Conservation (phyloP, 1,139 yeast genomes). For the Trichomonascaceae sp. region DNA sequence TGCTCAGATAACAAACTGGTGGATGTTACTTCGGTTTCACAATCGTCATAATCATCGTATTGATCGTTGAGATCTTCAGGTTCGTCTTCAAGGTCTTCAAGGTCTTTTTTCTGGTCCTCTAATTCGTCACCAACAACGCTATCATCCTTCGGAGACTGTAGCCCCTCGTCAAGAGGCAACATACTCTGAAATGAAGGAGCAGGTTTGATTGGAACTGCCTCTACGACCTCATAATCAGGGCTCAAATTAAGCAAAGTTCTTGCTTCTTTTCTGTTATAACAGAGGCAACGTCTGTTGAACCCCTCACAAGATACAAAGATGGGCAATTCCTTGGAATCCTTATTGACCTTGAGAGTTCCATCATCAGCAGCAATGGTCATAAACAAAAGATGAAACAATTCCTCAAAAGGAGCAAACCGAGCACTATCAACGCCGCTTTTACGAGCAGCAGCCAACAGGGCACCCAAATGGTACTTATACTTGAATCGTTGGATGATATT, state of each 20-base stretch:
- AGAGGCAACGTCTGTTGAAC: neutral
- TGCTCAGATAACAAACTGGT: neutral
- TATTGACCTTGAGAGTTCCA: neutral
- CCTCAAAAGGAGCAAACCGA: neutral
- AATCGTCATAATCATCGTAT: neutral
- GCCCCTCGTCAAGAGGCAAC: neutral
- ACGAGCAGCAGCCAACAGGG: neutral
- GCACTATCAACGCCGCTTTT: neutral
- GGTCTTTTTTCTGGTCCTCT: neutral
- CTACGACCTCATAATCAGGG: neutral
- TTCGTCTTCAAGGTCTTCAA: neutral
- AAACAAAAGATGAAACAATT: neutral
- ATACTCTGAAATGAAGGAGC: neutral
- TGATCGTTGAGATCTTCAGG: neutral
- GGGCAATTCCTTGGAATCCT: neutral
- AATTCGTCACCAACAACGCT: neutral
- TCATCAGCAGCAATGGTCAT: neutral
- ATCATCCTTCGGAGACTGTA: neutral
- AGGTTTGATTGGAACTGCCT: neutral
- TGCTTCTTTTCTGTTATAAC: neutral
- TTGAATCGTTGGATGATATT: slow-evolving; percentile 31
- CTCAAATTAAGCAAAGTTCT: neutral
- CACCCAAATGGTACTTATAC: neutral
- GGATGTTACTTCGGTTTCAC: neutral
- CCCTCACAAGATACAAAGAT: neutral